These are phyloP conservation scores for Sarcodon sp. DNA, from an alignment of 768 basidiomycete genomes.

Conservation along the genomic window DNA sequence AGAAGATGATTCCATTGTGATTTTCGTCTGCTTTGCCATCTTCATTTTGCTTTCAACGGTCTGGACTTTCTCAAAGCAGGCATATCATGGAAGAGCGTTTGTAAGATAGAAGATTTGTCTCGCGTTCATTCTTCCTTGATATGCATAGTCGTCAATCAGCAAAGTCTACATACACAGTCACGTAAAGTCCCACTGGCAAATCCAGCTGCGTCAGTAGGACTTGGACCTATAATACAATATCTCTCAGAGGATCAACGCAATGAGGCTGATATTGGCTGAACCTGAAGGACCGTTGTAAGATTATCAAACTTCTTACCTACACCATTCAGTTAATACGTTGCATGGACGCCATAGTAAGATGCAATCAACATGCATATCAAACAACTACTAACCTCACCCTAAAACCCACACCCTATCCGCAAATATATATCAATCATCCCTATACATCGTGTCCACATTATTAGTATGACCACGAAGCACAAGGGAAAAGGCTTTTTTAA, in stretches of 20 bases:
- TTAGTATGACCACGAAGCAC: too few relatives aligned
- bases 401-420: too few relatives aligned
- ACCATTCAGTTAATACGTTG: too few relatives aligned
- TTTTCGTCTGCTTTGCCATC: constrained; percentile 22
- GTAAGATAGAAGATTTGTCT: background rate
- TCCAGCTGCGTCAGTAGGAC: constrained; percentile 23
- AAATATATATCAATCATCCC: too few relatives aligned
- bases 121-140: background rate
- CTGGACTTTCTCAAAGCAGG: constrained; percentile 35
- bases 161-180: constrained; percentile 22
- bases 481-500: too few relatives aligned
- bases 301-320: too few relatives aligned
- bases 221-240: constrained; percentile 11
- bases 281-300: too few relatives aligned
- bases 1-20: constrained; percentile 14
- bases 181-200: constrained; percentile 37
- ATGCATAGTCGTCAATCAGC: too few relatives aligned
- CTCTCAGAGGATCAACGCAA: constrained; percentile 21
- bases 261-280: background rate
- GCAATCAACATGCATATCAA: too few relatives aligned
- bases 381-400: too few relatives aligned
- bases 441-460: too few relatives aligned
- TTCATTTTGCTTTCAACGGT: constrained; percentile 37
- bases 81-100: constrained; percentile 17
- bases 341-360: too few relatives aligned